Conservation (phyloP, 441 rosid species). For the Populus trichocarpa region DNA sequence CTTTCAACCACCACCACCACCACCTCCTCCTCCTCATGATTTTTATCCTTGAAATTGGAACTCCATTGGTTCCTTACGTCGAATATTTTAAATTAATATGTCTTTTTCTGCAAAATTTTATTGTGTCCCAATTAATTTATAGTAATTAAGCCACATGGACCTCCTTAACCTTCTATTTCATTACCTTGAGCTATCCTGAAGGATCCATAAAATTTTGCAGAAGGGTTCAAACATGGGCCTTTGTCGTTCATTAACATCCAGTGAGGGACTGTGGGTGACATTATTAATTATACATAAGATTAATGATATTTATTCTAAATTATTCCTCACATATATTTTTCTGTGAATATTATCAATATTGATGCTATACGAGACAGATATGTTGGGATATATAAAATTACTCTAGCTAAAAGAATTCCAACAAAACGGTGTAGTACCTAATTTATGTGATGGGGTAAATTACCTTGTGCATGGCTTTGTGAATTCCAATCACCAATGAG, state of each 20-base stretch:
- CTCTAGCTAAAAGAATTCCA: no score
- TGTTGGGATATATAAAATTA: no score
- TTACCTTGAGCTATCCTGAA: constrained; percentile 39
- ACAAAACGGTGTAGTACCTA: no score
- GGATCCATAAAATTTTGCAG: constrained; percentile 19
- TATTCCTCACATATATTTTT: no score
- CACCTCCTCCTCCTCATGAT: constrained; percentile 22
- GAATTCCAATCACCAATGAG: constrained; percentile 70
- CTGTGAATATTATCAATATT: no score
- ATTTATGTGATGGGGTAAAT: not conserved
- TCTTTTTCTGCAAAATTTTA: constrained; percentile 16
- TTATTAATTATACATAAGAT: no score
- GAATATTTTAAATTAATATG: constrained; percentile 60
- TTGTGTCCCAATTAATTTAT: no score
- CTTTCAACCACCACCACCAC: constrained; percentile 56
- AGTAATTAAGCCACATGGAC: no score
- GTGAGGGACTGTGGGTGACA: constrained; percentile 15
- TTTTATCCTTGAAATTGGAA: constrained; percentile 57
- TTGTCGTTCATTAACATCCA: constrained; percentile 44
- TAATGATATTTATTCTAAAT: no score
- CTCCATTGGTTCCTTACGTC: constrained; percentile 53
- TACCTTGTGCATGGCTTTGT: constrained; percentile 38
- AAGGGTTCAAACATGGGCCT: constrained; percentile 24
- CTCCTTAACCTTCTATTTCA: not conserved
- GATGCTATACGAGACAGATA: no score